phyloP scores from a whole-genome alignment of 192 early-diverging fungal genomes.

The Rhizoclosmatium sp. region DNA sequence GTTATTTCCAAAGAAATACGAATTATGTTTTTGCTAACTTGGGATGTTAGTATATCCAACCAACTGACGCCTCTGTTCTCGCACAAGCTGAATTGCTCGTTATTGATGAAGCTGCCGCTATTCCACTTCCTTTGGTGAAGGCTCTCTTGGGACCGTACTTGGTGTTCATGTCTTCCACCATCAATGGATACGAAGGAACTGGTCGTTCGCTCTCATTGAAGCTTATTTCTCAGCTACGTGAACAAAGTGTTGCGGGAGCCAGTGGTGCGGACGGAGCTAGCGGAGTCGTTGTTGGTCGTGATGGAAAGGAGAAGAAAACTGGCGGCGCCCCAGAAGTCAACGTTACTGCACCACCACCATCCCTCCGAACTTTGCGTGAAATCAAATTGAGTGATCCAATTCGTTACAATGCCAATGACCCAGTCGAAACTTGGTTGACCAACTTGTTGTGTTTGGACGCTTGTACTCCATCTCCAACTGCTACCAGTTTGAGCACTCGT shows the following conservation, averaged over 20 bases:
- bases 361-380: conserved; percentile 79
- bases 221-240: conserved; percentile 92
- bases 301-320: conserved; percentile 61
- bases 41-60: conserved; percentile 85
- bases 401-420: conserved; percentile 86
- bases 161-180: conserved; percentile 98
- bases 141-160: conserved; percentile 93
- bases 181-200: conserved; percentile 99
- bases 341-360: conserved; percentile 29
- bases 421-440: conserved; percentile 95
- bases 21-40: conserved; percentile 31
- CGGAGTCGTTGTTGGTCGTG: conserved; percentile 58
- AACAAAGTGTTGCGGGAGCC: conserved; percentile 77
- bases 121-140: conserved; percentile 92
- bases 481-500: conserved; percentile 19
- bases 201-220: conserved; percentile 96
- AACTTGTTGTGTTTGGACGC: conserved; percentile 92
- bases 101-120: conserved; percentile 99
- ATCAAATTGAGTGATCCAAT: conserved; percentile 95
- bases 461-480: conserved; percentile 46
- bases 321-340: conserved; percentile 36
- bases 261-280: conserved; percentile 26
- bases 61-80: conserved; percentile 89
- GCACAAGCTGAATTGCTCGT: conserved; percentile 97
- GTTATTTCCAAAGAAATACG: conserved; percentile 41